A percentile compares a stretch with the other conserved stretches of the same genome.
phyloP scores from a whole-genome alignment of 371 early-diverging fungal species.

The Haplosporangium sp. region DNA sequence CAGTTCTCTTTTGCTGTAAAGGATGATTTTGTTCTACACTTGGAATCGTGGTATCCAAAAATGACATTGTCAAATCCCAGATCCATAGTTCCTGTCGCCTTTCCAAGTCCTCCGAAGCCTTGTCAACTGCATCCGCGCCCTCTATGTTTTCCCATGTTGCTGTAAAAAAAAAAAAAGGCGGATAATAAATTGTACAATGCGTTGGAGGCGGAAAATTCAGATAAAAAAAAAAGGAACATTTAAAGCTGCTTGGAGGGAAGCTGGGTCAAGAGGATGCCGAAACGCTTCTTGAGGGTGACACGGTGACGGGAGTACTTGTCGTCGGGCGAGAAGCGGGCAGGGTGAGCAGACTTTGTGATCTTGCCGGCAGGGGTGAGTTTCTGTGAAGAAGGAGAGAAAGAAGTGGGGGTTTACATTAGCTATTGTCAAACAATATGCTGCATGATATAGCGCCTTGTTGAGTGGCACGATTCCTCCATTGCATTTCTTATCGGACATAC shows the following conservation, averaged over 20 bases:
- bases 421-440: neutral
- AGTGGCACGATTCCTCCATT: too few species aligned
- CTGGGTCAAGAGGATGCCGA: constrained; percentile 89
- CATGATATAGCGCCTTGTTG: too few species aligned
- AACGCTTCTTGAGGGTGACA: constrained; percentile 96
- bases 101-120: too few species aligned
- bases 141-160: too few species aligned
- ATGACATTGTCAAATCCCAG: too few species aligned
- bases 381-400: constrained; percentile 56
- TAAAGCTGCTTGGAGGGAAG: constrained; percentile 58
- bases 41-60: too few species aligned
- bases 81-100: too few species aligned
- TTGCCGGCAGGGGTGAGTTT: constrained; percentile 83
- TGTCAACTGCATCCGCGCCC: too few species aligned
- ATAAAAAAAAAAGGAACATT: constrained; percentile 11
- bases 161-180: too few species aligned
- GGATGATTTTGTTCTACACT: too few species aligned
- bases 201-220: neutral
- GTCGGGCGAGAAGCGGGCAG: constrained; percentile 98
- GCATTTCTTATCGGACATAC: constrained; percentile 56
- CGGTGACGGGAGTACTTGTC: constrained; percentile 98
- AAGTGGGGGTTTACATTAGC: neutral
- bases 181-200: constrained; percentile 24
- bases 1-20: too few species aligned
- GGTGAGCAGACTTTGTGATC: constrained; percentile 96